phyloP scores from a whole-genome alignment of 2,329 filamentous ascomycete species.

The Ascocoryne sarcoides region DNA sequence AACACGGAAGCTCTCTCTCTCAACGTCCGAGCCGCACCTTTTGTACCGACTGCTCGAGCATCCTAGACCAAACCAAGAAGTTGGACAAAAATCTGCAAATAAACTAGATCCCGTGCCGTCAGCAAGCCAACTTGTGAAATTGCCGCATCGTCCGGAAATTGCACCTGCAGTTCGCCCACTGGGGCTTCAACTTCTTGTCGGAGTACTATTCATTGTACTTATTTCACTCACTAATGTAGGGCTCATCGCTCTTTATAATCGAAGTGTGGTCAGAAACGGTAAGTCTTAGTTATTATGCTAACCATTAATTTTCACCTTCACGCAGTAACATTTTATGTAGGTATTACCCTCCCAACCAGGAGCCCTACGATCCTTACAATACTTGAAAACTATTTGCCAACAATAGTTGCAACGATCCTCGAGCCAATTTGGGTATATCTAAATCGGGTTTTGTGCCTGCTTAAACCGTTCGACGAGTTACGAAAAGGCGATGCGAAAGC shows the following conservation, averaged over 20 bases:
- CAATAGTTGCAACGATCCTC: conserved; percentile 42
- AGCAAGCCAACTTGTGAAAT: no score
- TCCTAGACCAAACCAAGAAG: no score
- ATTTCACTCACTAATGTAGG: conserved; percentile 4
- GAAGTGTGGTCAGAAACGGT: conserved; percentile 13
- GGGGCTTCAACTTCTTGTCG: conserved; percentile 10
- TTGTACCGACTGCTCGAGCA: no score
- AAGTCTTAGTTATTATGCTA: not conserved
- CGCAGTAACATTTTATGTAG: no score
- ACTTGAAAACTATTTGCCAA: conserved; percentile 43
- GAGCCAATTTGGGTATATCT: conserved; percentile 50
- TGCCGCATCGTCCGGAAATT: no score
- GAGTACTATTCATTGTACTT: conserved; percentile 8
- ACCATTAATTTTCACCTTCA: not conserved
- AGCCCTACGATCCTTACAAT: conserved; percentile 29
- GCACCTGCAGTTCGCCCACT: conserved; percentile 10
- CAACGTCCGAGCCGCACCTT: no score
- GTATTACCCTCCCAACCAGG: conserved; percentile 12
- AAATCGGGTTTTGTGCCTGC: conserved; percentile 42
- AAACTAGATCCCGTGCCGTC: no score
- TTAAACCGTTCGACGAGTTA: conserved; percentile 46
- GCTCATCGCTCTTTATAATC: conserved; percentile 8
- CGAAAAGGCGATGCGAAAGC: conserved; percentile 31
- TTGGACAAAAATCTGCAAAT: no score
- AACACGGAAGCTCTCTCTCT: no score